phyloP scores from a whole-genome alignment of 2,329 filamentous ascomycete genomes.

The Hyphodiscus sp. region DNA sequence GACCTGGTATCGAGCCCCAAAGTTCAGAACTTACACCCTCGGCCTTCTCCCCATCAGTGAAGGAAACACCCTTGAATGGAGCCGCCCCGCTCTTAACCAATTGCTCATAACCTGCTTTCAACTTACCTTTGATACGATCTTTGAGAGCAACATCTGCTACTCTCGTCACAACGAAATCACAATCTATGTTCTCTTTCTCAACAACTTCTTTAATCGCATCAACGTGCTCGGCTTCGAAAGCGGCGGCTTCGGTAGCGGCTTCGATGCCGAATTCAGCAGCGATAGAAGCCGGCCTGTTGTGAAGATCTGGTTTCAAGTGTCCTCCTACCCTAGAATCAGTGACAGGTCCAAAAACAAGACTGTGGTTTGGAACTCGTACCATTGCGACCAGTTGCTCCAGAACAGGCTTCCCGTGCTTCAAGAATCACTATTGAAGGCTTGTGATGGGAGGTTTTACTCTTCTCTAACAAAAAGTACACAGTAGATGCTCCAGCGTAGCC shows the following conservation, averaged over 20 bases:
- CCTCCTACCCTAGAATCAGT: background rate
- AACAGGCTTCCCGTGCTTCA: background rate
- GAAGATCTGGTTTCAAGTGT: background rate
- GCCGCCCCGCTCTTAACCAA: background rate
- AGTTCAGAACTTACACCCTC: background rate
- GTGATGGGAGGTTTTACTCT: background rate
- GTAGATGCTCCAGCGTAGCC: conserved; percentile 44
- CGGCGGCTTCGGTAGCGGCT: conserved; percentile 12
- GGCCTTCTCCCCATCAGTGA: background rate
- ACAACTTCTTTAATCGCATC: conserved; percentile 32
- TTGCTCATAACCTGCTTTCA: conserved; percentile 1
- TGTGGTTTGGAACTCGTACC: background rate
- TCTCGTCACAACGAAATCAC: conserved; percentile 34
- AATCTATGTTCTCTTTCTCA: conserved; percentile 35
- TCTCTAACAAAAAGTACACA: conserved; percentile 41
- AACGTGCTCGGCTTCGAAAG: conserved; percentile 35
- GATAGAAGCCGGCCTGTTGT: background rate
- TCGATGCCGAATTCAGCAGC: background rate
- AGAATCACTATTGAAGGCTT: background rate
- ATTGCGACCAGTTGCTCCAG: conserved; percentile 3
- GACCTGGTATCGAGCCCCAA: background rate
- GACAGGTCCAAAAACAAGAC: background rate
- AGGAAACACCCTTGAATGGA: conserved; percentile 5
- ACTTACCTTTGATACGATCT: background rate
- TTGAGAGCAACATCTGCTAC: conserved; percentile 4